Percentiles rank a stretch among this genome's conserved stretches.
Evolutionary conservation across 2,329 filamentous ascomycete species (phyloP).

Genomic region (Penicillium sp.): DNA sequence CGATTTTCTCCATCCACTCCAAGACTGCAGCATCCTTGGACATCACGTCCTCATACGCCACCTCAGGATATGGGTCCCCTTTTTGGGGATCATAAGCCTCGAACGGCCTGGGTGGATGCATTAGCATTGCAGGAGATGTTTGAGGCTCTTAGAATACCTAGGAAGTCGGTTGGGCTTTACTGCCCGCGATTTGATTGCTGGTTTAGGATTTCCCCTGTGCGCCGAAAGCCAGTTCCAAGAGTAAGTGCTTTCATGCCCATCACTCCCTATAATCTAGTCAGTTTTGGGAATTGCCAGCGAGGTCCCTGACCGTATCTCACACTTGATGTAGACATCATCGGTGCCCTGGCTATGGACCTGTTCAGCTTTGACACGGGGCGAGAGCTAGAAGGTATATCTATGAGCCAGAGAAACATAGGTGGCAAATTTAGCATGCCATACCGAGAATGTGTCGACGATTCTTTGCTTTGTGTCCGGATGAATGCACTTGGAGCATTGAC

Average conservation of each 20-base stretch:
- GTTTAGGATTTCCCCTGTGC: constrained; percentile 35
- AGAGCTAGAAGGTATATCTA: constrained; percentile 45
- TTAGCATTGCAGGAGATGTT: neutral
- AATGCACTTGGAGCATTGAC: constrained; percentile 67
- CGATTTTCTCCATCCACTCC: constrained; percentile 65
- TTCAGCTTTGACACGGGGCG: constrained; percentile 44
- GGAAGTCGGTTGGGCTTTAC: neutral
- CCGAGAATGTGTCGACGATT: constrained; percentile 67
- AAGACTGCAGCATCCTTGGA: constrained; percentile 58
- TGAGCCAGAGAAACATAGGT: neutral
- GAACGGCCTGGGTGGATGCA: neutral
- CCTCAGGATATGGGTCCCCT: constrained; percentile 54
- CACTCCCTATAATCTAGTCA: constrained; percentile 58
- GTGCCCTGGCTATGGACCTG: constrained; percentile 33
- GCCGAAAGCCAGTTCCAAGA: constrained; percentile 62
- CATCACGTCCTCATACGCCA: constrained; percentile 65
- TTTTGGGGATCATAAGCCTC: constrained; percentile 32
- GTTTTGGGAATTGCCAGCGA: neutral
- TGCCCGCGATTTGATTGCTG: constrained; percentile 26
- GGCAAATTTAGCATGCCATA: constrained; percentile 35
- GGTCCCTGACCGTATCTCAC: constrained; percentile 40
- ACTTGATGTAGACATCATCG: constrained; percentile 52
- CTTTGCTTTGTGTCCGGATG: constrained; percentile 72
- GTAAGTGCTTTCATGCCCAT: constrained; percentile 70
- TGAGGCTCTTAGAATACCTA: neutral